phyloP scores from a whole-genome alignment of 2,329 filamentous ascomycete species.

The Colletotrichum australisinense region DNA sequence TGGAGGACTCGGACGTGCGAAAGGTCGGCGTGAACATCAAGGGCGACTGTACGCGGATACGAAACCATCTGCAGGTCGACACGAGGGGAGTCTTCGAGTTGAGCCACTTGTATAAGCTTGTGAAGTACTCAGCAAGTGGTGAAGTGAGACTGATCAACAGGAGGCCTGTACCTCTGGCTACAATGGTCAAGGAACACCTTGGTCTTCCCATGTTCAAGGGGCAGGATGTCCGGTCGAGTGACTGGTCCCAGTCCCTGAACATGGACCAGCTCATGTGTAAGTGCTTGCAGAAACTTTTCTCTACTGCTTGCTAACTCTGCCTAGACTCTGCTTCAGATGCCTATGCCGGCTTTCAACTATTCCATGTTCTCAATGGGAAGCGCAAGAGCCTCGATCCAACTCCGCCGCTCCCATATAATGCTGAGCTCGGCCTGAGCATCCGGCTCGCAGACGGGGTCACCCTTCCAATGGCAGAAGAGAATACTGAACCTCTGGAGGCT shows the following conservation, averaged over 20 bases:
- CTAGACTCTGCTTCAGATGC: slow-evolving; percentile 84
- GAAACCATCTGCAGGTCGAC: slow-evolving; percentile 72
- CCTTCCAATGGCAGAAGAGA: slow-evolving; percentile 42
- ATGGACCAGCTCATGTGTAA: slow-evolving; percentile 76
- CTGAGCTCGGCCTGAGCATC: slow-evolving; percentile 75
- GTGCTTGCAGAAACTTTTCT: slow-evolving; percentile 44
- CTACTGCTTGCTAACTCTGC: slow-evolving; percentile 39
- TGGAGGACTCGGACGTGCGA: slow-evolving; percentile 75
- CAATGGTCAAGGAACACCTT: slow-evolving; percentile 77
- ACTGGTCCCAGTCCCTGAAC: slow-evolving; percentile 76
- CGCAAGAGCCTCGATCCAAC: slow-evolving; percentile 73
- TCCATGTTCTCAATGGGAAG: slow-evolving; percentile 75
- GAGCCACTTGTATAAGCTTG: slow-evolving; percentile 82
- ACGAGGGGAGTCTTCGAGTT: slow-evolving; percentile 80
- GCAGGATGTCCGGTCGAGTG: slow-evolving; percentile 73
- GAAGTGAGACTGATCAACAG: slow-evolving; percentile 72
- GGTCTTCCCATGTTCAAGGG: slow-evolving; percentile 82
- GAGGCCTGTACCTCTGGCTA: slow-evolving; percentile 72
- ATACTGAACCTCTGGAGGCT: slow-evolving; percentile 45
- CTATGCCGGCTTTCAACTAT: slow-evolving; percentile 83
- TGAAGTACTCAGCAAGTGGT: slow-evolving; percentile 70
- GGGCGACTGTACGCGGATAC: slow-evolving; percentile 76
- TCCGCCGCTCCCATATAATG: slow-evolving; percentile 77
- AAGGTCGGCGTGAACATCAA: slow-evolving; percentile 84
- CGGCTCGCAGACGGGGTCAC: slow-evolving; percentile 59